Base-by-base conservation (phyloP, 148 eudicot species). In the Chenopodium quinoa region DNA sequence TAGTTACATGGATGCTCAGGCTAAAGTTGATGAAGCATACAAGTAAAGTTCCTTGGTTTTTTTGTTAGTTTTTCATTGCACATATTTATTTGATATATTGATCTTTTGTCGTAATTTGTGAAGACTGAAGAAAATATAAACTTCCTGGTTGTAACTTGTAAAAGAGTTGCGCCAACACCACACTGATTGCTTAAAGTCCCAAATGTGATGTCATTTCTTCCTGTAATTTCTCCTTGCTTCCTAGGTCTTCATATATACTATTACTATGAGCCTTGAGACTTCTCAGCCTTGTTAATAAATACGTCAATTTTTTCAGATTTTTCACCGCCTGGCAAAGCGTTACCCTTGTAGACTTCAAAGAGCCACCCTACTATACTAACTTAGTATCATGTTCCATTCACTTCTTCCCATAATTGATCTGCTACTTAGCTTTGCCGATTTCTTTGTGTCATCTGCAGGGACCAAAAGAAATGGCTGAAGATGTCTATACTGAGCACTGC, bases 401-500 rank as follows among this genome's bases (percentile, higher is more conserved):
- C n/a, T 31, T 46, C 25, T 11, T 19, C 44, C 13, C 17, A n/a
- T 66, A 20, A 40, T 54, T 46, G 40, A 66, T 66, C 69, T n/a
- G 44, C 56, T 58, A 1, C 54, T 32, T 70, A 8, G 8, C 13
- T 12, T 54, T 72, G 48, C 58, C 65, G 22, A 60, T 17, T 32
- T 40, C 1, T 58, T 60, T 19, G 9, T 71, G 9, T 46, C 48
- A 9, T 81, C 46, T 82, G 34, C 90, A 94, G 98, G 92, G 99
- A 97, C 80, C 88, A 91, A 79, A 91, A 94, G 82, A 90, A 89
- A 78, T 97, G 99, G 99, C 89, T 83, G 47, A 92, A 91, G 88
- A 97, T 97, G 99, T 92, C 98, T 0, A 97, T 94, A 78, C 73
- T 94, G 73, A 94, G 99, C 89, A 94, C 99, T 22, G 96, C 98